phyloP scores from a whole-genome alignment of 352 stramenopile species.

The Phytophthora capsici region DNA sequence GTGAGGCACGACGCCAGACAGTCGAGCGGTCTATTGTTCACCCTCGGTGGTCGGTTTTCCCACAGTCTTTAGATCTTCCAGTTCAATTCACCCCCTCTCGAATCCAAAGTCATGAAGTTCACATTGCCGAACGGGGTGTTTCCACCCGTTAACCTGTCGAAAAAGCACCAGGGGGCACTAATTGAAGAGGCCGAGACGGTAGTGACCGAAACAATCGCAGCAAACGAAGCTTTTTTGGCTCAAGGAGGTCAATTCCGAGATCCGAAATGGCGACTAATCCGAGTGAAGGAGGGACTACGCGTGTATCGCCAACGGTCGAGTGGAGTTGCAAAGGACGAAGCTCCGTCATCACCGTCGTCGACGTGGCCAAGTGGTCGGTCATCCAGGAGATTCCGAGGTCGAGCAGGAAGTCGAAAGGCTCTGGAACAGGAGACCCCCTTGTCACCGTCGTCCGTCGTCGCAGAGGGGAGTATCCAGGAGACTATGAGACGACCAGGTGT shows the following conservation, averaged over 20 bases:
- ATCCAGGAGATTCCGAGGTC: neutral
- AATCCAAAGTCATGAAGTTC: slow-evolving; percentile 38
- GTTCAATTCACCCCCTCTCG: no score
- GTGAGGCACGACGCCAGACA: slow-evolving; percentile 4
- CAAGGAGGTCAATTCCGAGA: slow-evolving; percentile 28
- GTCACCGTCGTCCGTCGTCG: slow-evolving; percentile 8
- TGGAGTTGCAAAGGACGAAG: neutral
- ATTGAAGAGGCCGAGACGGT: slow-evolving; percentile 45
- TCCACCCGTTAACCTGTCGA: slow-evolving; percentile 33
- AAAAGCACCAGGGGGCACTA: slow-evolving; percentile 33
- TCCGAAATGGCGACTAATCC: slow-evolving; percentile 46
- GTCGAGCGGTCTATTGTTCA: neutral
- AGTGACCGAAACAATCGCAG: slow-evolving; percentile 47
- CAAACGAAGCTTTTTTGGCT: slow-evolving; percentile 45
- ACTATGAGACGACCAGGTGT: slow-evolving; percentile 31
- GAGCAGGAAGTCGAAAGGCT: slow-evolving; percentile 4
- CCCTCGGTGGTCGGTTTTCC: neutral
- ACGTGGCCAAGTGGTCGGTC: neutral
- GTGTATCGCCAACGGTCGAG: slow-evolving; percentile 36
- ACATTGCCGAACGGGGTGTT: slow-evolving; percentile 47
- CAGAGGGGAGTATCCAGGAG: slow-evolving; percentile 28
- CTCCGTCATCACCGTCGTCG: neutral
- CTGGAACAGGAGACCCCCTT: slow-evolving; percentile 1
- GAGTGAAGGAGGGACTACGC: slow-evolving; percentile 45
- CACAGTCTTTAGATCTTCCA: neutral